Conservation (phyloP, 352 stramenopile genomes). For the Phytophthora ohioensis region DNA sequence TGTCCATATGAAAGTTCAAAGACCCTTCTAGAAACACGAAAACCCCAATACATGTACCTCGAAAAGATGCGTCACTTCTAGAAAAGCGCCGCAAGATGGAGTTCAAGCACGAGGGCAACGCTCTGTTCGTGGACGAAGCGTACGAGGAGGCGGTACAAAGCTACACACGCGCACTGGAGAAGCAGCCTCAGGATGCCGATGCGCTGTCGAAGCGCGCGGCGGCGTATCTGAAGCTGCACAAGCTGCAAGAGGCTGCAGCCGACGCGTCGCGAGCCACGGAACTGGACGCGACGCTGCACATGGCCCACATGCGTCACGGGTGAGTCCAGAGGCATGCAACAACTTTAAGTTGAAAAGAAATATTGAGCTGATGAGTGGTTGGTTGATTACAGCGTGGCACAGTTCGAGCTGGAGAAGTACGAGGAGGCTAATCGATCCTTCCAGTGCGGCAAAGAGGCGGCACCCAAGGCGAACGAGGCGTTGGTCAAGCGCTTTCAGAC, state of each 20-base stretch:
- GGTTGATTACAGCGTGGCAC: conserved; percentile 56
- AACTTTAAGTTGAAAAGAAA: background rate
- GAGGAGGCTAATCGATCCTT: conserved; percentile 72
- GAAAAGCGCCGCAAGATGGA: conserved; percentile 54
- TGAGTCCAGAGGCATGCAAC: conserved; percentile 29
- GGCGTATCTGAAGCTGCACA: conserved; percentile 74
- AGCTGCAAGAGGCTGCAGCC: conserved; percentile 55
- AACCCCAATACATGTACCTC: background rate
- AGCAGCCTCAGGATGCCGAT: conserved; percentile 54
- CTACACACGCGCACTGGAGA: conserved; percentile 61
- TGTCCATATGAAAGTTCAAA: background rate
- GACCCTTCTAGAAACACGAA: background rate
- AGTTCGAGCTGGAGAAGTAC: conserved; percentile 87
- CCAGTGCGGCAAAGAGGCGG: conserved; percentile 49
- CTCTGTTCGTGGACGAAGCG: conserved; percentile 85
- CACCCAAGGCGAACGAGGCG: conserved; percentile 37
- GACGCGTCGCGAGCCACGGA: conserved; percentile 63
- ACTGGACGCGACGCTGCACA: conserved; percentile 56
- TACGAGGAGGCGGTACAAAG: conserved; percentile 67
- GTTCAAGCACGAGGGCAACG: conserved; percentile 77
- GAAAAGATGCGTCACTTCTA: conserved; percentile 12
- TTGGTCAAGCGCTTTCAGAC: conserved; percentile 75
- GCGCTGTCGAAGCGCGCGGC: conserved; percentile 75
- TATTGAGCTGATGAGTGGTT: background rate
- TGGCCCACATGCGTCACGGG: conserved; percentile 82